Conservation (phyloP, 2,329 filamentous ascomycete genomes). For the Cadophora malorum region DNA sequence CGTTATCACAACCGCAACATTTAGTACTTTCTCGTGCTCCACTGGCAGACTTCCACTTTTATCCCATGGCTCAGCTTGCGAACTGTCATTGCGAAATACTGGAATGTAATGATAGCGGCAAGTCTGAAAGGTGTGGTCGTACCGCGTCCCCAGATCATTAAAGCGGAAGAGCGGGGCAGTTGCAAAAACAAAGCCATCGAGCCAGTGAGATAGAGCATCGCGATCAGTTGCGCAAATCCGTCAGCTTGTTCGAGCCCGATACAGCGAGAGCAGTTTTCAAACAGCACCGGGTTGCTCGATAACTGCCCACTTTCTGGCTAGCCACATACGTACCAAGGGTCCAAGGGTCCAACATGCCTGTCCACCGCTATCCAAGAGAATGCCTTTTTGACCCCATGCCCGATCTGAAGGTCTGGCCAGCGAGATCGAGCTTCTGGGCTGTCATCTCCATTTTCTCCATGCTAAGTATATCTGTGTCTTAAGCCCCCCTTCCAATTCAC, state of each 20-base stretch:
- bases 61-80: too few species aligned
- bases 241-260: too few species aligned
- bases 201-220: background rate
- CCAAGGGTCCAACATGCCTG: background rate
- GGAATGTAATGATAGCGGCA: too few species aligned
- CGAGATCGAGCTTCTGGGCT: conserved; percentile 2
- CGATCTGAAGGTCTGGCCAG: background rate
- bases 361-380: background rate
- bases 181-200: background rate
- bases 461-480: background rate
- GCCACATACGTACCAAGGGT: conserved; percentile 5
- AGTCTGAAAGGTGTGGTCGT: too few species aligned
- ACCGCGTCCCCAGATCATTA: background rate
- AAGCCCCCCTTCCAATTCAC: background rate
- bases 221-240: too few species aligned
- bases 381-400: background rate
- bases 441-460: conserved; percentile 6
- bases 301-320: conserved; percentile 13
- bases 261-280: background rate
- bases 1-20: too few species aligned
- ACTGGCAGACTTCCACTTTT: too few species aligned
- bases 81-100: too few species aligned
- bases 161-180: background rate
- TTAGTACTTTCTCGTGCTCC: too few species aligned
- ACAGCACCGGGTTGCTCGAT: background rate